These are phyloP conservation scores for Tolypocladium pustulatum DNA, from an alignment of 2,329 filamentous ascomycete species.

Conservation along the genomic window DNA sequence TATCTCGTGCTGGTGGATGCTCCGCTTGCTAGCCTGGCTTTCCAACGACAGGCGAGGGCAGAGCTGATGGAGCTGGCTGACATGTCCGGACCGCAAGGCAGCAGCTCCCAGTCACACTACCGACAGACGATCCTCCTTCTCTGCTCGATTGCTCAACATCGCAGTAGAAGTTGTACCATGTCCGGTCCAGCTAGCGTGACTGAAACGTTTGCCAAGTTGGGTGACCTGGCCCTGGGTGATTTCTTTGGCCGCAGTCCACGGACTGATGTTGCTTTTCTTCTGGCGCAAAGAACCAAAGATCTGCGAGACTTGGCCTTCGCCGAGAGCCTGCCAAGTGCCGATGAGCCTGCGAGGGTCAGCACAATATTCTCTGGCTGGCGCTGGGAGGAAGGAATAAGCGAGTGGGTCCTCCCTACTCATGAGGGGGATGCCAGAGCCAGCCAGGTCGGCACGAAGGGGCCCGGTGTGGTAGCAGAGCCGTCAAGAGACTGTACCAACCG, in stretches of 20 bases:
- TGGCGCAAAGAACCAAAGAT: slow-evolving; percentile 42
- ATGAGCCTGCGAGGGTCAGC: slow-evolving; percentile 5
- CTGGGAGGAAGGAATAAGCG: slow-evolving; percentile 30
- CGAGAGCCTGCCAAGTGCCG: slow-evolving; percentile 26
- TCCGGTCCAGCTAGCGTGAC: slow-evolving; percentile 25
- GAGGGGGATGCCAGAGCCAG: neutral
- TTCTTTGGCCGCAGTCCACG: slow-evolving; percentile 26
- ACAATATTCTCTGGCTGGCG: slow-evolving; percentile 24
- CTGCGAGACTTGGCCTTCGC: slow-evolving; percentile 43
- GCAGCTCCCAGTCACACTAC: slow-evolving; percentile 11
- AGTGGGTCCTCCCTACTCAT: slow-evolving; percentile 22
- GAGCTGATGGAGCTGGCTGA: slow-evolving; percentile 12
- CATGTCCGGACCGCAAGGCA: slow-evolving; percentile 1
- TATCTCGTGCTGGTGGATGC: slow-evolving; percentile 13
- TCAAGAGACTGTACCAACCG: neutral
- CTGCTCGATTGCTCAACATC: slow-evolving; percentile 35
- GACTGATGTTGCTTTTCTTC: slow-evolving; percentile 36
- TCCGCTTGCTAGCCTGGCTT: neutral
- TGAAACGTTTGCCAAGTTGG: slow-evolving; percentile 29
- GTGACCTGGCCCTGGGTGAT: slow-evolving; percentile 19
- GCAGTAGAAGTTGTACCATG: slow-evolving; percentile 29
- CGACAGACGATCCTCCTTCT: slow-evolving; percentile 25
- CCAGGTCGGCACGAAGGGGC: neutral
- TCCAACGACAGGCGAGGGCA: slow-evolving; percentile 7
- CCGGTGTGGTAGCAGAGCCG: neutral